phyloP scores from a whole-genome alignment of 352 stramenopile species.

The Phytopythium oedochilum region DNA sequence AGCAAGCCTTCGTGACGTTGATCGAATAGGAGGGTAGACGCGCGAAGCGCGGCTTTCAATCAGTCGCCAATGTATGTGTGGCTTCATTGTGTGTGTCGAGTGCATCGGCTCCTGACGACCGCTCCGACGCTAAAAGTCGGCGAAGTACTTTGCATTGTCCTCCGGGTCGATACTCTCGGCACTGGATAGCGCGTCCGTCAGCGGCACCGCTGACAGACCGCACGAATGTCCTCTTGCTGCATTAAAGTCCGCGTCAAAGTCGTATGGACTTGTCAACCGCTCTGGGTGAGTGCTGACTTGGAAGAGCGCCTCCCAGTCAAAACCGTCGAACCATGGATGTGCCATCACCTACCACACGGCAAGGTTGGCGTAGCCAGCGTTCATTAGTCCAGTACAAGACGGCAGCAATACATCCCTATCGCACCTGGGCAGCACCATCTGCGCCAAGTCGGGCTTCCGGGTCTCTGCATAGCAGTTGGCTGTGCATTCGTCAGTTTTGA shows the following conservation, averaged over 20 bases:
- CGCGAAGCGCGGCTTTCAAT: neutral
- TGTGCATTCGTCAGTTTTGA: neutral
- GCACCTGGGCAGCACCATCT: slow-evolving; percentile 27
- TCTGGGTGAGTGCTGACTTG: slow-evolving; percentile 7
- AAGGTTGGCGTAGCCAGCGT: neutral
- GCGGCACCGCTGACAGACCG: neutral
- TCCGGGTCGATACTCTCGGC: slow-evolving; percentile 72
- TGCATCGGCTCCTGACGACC: no score
- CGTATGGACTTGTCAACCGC: slow-evolving; percentile 19
- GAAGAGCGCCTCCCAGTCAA: slow-evolving; percentile 41
- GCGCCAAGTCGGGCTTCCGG: slow-evolving; percentile 36
- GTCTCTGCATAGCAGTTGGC: slow-evolving; percentile 24
- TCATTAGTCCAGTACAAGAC: neutral
- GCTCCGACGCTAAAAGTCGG: slow-evolving; percentile 52
- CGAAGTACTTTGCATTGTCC: slow-evolving; percentile 65
- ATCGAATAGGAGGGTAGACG: neutral
- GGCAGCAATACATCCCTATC: neutral
- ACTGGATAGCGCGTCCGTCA: slow-evolving; percentile 25
- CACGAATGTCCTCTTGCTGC: neutral
- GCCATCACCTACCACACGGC: slow-evolving; percentile 33
- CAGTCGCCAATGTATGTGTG: neutral
- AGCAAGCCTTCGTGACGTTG: slow-evolving; percentile 35
- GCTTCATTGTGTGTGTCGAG: neutral
- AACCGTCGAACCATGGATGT: slow-evolving; percentile 55
- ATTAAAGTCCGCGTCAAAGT: slow-evolving; percentile 30